Evolutionary conservation across 176 grass and related monocot species (phyloP), one percentile per base, ranked within the genome.

Genomic region (Oryza meridionalis): DNA sequence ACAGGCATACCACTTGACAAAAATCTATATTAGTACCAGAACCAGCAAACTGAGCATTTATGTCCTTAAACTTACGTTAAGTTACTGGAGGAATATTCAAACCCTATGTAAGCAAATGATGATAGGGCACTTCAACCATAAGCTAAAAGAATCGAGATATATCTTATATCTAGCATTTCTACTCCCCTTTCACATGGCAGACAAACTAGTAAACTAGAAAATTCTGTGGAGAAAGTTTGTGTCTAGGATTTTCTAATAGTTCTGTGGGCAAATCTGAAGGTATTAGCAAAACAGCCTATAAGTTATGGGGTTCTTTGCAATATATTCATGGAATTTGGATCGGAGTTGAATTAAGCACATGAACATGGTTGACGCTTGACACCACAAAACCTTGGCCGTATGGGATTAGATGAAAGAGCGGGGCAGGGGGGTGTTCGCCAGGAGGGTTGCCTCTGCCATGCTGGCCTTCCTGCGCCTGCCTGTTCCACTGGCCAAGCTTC

Each of bases 1-100:
- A 44, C 77, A 88, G 17, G 61, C 33, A 50, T 71, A 67, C 21
- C 79, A 70, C 43, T 53, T 51, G 11, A 83, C 65, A 65, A 27
- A 65, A 81, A 29, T 73, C 21, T 29, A 65, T 59, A 19, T n/a
- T 22, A 61, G 55, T 61, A 2, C 17, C 55, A n/a, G 55, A 22
- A 61, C 55, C 19, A 22, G 55, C 21, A 61, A 22, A 61, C 7
- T n/a, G 21, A 9, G 21, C 17, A 61, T 61, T 61, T n/a, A n/a
- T 10, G 21, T 22, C 55, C 55, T 5, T 59, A 59, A 59, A 59
- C 53, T 59, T 59, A 19, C n/a, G 53, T 2, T 2, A 59, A 59
- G 53, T 59, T 59, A 59, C 16, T 22, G 55, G 51, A 55, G 51
- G 55, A 21, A 61, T 3, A 61, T 61, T 61, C 3, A 7, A 61